Percentiles rank a stretch among this genome's conserved stretches.
These are phyloP conservation scores for Primulina tabacum DNA, from an alignment of 257 asterid species.

Conservation along the genomic window DNA sequence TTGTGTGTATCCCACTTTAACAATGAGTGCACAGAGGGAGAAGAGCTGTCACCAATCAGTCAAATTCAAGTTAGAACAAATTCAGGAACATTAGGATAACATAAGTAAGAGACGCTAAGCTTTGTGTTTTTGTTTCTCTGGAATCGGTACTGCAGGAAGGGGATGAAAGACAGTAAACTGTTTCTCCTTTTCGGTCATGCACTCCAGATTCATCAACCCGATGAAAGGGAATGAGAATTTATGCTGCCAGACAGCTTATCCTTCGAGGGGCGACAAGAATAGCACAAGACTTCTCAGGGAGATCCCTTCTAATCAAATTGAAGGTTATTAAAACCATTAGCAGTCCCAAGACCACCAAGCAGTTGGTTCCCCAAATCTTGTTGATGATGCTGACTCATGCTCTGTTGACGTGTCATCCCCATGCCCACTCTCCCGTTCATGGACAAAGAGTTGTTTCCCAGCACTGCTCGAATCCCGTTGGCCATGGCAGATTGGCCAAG, in stretches of 20 bases:
- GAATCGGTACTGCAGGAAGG: conserved; percentile 30
- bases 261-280: conserved; percentile 21
- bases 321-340: conserved; percentile 71
- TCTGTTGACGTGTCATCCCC: conserved; percentile 67
- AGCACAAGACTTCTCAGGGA: conserved; percentile 36
- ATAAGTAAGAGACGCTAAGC: conserved; percentile 28
- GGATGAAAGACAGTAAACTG: conserved; percentile 21
- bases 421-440: conserved; percentile 81
- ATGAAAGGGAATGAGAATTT: conserved; percentile 33
- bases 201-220: conserved; percentile 29
- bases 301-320: conserved; percentile 90
- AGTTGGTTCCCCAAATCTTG: conserved; percentile 70
- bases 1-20: conserved; percentile 33
- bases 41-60: conserved; percentile 35
- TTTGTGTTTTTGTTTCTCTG: conserved; percentile 32
- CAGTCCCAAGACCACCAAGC: conserved; percentile 72
- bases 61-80: conserved; percentile 38
- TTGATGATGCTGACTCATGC: conserved; percentile 55
- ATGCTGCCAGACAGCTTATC: conserved; percentile 37
- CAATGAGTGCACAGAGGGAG: conserved; percentile 34
- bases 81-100: conserved; percentile 24
- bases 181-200: conserved; percentile 26
- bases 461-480: conserved; percentile 65
- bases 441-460: conserved; percentile 55
- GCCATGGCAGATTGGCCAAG: conserved; percentile 59